Evolutionary conservation across 139 green algal species (phyloP).

Genomic region (Gonium pectorale): DNA sequence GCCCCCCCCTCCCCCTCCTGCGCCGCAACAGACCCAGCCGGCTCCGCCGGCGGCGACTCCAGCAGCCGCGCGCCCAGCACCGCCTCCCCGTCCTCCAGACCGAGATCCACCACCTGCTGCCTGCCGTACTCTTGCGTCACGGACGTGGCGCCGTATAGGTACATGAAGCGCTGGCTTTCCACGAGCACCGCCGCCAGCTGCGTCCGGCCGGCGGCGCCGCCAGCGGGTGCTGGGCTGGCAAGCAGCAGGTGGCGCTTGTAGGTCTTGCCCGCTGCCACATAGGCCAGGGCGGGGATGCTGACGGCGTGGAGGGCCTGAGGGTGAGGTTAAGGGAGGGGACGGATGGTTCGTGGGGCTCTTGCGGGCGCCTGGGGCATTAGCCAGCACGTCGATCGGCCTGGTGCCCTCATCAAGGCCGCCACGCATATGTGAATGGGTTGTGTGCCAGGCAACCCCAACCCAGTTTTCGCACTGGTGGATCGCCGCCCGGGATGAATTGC

Average conservation of each 20-base stretch:
- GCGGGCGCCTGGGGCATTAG: too few relatives aligned
- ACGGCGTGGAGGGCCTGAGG: slow-evolving; percentile 47
- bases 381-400: too few relatives aligned
- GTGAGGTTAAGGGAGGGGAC: too few relatives aligned
- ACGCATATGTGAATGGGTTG: too few relatives aligned
- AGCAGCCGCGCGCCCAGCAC: slow-evolving; percentile 72
- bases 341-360: too few relatives aligned
- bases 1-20: not conserved
- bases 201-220: not conserved
- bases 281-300: slow-evolving; percentile 74
- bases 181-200: slow-evolving; percentile 68
- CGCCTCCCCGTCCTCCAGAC: slow-evolving; percentile 55
- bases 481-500: too few relatives aligned
- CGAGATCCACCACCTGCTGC: slow-evolving; percentile 75
- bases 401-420: too few relatives aligned
- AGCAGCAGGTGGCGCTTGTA: slow-evolving; percentile 78
- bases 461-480: too few relatives aligned
- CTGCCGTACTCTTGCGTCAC: slow-evolving; percentile 48
- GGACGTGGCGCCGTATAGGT: slow-evolving; percentile 65
- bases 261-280: slow-evolving; percentile 78
- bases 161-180: slow-evolving; percentile 70
- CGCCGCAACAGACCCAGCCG: not conserved
- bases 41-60: too few relatives aligned
- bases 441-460: too few relatives aligned
- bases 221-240: slow-evolving; percentile 22